Evolutionary conservation across 768 basidiomycete genomes (phyloP), one percentile per base, ranked within the genome.

Genomic region (Heimioporus sp.): DNA sequence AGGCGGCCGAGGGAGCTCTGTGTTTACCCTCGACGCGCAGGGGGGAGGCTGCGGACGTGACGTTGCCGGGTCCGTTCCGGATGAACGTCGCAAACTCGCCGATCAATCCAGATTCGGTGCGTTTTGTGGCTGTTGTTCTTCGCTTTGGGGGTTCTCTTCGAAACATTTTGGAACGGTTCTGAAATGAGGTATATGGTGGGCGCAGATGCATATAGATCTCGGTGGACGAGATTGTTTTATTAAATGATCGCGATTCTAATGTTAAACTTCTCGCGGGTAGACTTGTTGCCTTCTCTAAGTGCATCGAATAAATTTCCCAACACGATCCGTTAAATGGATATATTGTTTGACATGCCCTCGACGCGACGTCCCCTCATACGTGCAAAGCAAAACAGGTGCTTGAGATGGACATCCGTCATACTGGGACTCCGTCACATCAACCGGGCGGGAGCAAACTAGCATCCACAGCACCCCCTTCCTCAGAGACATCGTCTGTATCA

Each of bases 361-460:
- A 24, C 32, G 31, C 6, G 20, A 46, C 37, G 7, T 17, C 35
- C 36, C 8, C n/a, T 11, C 24, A 16, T 32, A 32, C 10, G 44
- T n/a, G n/a, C 10, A n/a, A 16, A 31, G 31, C 15, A 38, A 48
- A 36, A 41, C 42, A 43, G 20, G 17, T 10, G 6, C 34, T 37
- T 51, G 42, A 21, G 34, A 47, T 40, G 8, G 41, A 47, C 35
- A 44, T 34, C 12, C 17, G 11, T 31, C 3, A 3, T 1, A 24
- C 35, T 31, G 21, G 31, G 21, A 11, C 30, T 5, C 21, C 8
- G 28, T 19, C 20, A 31, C 15, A 28, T 78, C 77, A 99, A 67
- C 97, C 97, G 17, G 96, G 97, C 52, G 97, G 97, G 4, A 99
- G 85, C 38, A 97, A 76, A 61, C 87, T 93, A 7, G 92, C 87